phyloP scores from a whole-genome alignment of 2,329 filamentous ascomycete genomes.

The Fusarium brevicatenulatum region DNA sequence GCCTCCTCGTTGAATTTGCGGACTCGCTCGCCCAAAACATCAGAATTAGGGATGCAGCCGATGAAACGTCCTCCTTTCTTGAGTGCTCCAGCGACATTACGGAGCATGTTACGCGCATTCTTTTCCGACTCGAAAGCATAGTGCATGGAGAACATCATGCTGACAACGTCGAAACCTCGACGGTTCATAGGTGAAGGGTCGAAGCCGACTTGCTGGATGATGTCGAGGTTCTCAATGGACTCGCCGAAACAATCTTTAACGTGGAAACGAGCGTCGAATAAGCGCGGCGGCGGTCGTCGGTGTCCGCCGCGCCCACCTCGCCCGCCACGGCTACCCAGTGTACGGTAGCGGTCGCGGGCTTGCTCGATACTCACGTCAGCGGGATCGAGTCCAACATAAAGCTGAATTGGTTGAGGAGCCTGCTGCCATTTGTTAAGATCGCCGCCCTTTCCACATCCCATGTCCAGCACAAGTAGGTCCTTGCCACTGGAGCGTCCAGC shows the following conservation, averaged over 20 bases:
- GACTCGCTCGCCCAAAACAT: constrained; percentile 85
- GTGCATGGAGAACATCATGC: constrained; percentile 99
- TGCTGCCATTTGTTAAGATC: constrained; percentile 97
- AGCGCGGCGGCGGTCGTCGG: constrained; percentile 60
- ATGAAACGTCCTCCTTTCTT: constrained; percentile 96
- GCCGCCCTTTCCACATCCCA: constrained; percentile 96
- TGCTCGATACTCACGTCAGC: constrained; percentile 93
- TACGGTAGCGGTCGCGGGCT: constrained; percentile 82
- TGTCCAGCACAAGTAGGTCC: constrained; percentile 84
- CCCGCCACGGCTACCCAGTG: constrained; percentile 71
- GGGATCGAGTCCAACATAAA: constrained; percentile 94
- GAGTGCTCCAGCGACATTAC: constrained; percentile 87
- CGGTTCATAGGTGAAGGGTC: constrained; percentile 77
- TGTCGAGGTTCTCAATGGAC: constrained; percentile 80
- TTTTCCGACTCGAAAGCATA: constrained; percentile 95
- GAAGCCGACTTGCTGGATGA: constrained; percentile 88
- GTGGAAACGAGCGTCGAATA: constrained; percentile 89
- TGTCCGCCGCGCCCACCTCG: constrained; percentile 64
- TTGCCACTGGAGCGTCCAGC: constrained; percentile 62
- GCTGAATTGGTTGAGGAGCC: constrained; percentile 86
- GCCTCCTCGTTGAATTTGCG: constrained; percentile 73
- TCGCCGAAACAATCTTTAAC: constrained; percentile 94
- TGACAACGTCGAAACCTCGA: constrained; percentile 93
- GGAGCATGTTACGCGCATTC: constrained; percentile 90
- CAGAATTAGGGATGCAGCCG: constrained; percentile 96